Base-by-base conservation (phyloP, 108 stramenopile genomes). In the Nitzschia sp. region DNA sequence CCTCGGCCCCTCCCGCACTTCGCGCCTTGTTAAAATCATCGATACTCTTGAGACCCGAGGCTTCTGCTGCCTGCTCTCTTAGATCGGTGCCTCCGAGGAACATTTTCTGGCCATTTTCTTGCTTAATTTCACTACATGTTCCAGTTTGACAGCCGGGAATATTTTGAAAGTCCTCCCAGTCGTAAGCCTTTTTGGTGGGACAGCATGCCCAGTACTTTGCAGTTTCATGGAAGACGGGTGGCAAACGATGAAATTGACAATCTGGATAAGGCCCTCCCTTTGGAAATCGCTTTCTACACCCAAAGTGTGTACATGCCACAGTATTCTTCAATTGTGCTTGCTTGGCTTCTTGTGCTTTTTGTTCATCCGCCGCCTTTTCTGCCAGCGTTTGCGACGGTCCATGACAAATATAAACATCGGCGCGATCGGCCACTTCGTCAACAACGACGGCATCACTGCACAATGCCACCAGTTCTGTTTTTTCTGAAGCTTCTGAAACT, bases 151-250 rank as follows among this genome's bases (percentile, higher is more conserved):
- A 93, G 23, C 89, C 80, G n/a, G 88, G 86, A 48, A 93, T 85
- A n/a, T 54, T 64, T 65, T 92, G 87, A 80, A 95, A 95, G 13
- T 74, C 80, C 15, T 93, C 91, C 90, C 90, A 95, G 73, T 92
- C 95, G 49, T 88, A 94, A 0, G 90, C 66, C 66, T 93, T 95
- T 57, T 91, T 93, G 28, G 87, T 71, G 26, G 92, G 92, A 76
- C 98, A 99, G 70, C 98, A 99, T 9, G 82, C 75, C 97, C 97
- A 99, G 80, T 90, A 97, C 71, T 99, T 99, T 17, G 95, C 97
- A 6, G 96, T 95, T 66, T 99, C 98, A 66, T 99, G 98, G 78
- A 99, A 99, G 46, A 99, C 95, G 18, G 98, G 97, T 13, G 95
- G 96, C 0, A 87, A 72, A 26, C 59, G 77, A 73, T 99, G 98